Percentiles rank a stretch among this genome's conserved stretches.
These are phyloP conservation scores for Geotrichum fermentans DNA, from an alignment of 1,139 yeast species.

Conservation along the genomic window DNA sequence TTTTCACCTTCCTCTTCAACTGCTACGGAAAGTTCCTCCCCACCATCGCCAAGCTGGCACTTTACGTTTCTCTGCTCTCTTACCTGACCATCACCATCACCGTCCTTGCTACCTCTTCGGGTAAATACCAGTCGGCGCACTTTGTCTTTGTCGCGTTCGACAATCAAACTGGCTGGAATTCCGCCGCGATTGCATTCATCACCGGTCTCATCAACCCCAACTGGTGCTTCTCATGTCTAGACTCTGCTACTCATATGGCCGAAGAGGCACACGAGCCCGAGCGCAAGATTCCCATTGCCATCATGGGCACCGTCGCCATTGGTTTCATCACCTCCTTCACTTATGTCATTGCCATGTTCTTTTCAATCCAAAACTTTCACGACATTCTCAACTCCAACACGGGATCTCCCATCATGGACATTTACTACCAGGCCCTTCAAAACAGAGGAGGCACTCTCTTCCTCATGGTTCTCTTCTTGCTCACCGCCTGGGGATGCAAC, in stretches of 20 bases:
- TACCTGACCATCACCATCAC: slow-evolving; percentile 47
- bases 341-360: slow-evolving; percentile 54
- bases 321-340: slow-evolving; percentile 53
- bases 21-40: slow-evolving; percentile 40
- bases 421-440: slow-evolving; percentile 53
- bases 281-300: slow-evolving; percentile 51
- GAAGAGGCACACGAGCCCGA: slow-evolving; percentile 54
- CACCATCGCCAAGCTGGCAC: slow-evolving; percentile 42
- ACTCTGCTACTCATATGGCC: slow-evolving; percentile 58
- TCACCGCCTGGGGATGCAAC: slow-evolving; percentile 66
- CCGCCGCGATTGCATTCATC: slow-evolving; percentile 52
- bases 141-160: slow-evolving; percentile 51
- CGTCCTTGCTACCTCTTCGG: slow-evolving; percentile 47
- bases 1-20: slow-evolving; percentile 36
- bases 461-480: slow-evolving; percentile 52
- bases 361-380: slow-evolving; percentile 50
- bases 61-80: slow-evolving; percentile 48
- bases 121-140: slow-evolving; percentile 45
- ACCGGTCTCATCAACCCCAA: slow-evolving; percentile 59
- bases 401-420: slow-evolving; percentile 58
- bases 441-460: slow-evolving; percentile 52
- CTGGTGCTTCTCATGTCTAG: slow-evolving; percentile 58
- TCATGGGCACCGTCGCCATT: slow-evolving; percentile 52
- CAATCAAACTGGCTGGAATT: slow-evolving; percentile 55
- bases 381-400: slow-evolving; percentile 44